Conservation (phyloP, 148 eudicot species). For the Silene conica region DNA sequence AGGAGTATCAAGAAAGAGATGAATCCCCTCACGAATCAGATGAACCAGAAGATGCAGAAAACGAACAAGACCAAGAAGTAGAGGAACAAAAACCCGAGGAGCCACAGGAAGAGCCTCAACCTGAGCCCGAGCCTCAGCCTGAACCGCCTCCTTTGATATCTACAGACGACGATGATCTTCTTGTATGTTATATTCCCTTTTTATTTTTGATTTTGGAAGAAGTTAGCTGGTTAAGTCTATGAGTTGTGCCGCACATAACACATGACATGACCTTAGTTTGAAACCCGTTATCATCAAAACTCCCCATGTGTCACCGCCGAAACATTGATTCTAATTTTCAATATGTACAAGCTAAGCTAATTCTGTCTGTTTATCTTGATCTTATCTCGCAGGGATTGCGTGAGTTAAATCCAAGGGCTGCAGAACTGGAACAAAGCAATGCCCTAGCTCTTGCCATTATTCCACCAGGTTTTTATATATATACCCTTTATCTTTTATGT, state of each 20-base stretch:
- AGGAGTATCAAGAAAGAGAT: slow-evolving; percentile 60
- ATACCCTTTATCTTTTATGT: background rate
- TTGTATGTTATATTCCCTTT: slow-evolving; percentile 36
- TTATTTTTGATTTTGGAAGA: background rate
- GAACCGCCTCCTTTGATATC: slow-evolving; percentile 58
- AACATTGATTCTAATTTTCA: background rate
- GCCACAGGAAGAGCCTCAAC: slow-evolving; percentile 50
- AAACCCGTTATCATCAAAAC: background rate
- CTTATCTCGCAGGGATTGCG: slow-evolving; percentile 55
- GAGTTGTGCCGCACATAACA: too few relatives aligned
- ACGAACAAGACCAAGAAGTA: slow-evolving; percentile 47
- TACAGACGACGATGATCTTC: slow-evolving; percentile 60
- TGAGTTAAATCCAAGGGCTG: slow-evolving; percentile 61
- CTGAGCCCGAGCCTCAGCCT: slow-evolving; percentile 38
- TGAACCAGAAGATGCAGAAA: slow-evolving; percentile 36
- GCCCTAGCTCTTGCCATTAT: slow-evolving; percentile 92
- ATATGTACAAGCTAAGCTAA: background rate
- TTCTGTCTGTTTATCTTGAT: background rate
- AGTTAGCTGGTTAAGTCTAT: background rate
- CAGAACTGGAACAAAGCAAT: slow-evolving; percentile 78
- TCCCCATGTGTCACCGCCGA: background rate
- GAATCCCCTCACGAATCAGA: slow-evolving; percentile 42
- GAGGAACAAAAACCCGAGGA: slow-evolving; percentile 43
- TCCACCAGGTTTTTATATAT: slow-evolving; percentile 57
- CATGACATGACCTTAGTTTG: background rate